Base-by-base conservation (phyloP, 2,329 filamentous ascomycete species). In the Sclerotinia nivalis region DNA sequence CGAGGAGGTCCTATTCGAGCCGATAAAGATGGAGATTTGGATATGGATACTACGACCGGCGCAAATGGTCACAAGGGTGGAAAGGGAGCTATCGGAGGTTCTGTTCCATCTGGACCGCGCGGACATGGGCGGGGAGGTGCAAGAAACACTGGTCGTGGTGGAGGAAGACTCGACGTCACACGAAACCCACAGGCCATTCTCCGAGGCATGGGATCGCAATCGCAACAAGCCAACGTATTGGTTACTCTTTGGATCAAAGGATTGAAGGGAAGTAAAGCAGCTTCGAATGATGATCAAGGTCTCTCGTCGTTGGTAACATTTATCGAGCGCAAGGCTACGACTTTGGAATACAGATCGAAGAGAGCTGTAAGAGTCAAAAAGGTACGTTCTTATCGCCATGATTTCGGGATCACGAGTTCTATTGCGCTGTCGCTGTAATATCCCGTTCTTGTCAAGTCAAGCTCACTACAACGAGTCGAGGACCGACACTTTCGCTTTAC, bases 291-390 rank as follows among this genome's bases (percentile, higher is more conserved):
- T 43, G 91, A 91, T 69, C 89, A 90, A 62, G 91, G 91, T 28
- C 77, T 91, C 37, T 84, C 85, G 71, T 86, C 87, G 71, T 83
- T 93, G 43, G 79, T 93, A 67, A 82, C 83, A 65, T 93, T 93
- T 77, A 81, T 93, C 72, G 89, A 93, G 80, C 87, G 89, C 76
- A 93, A 93, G 79, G 86, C 90, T 60, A 84, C 85, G 69, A 81
- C 84, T 73, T 83, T 88, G 78, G 76, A 79, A 71, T 77, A 82
- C 76, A 83, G 85, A 76, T 76, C 76, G 66, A 76, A 75, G 45
- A 76, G 71, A 66, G 82, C 83, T 74, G 83, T 92, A 75, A 88
- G 85, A 78, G 89, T 94, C 73, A 89, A 88, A 82, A 92, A 93
- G 89, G 91, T 93, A 91, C 88, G 90, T 91, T 80, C 91, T 80